Evolutionary conservation across 2,329 filamentous ascomycete species (phyloP), one percentile per base, ranked within the genome.

Genomic region (Curvularia verruculosa): DNA sequence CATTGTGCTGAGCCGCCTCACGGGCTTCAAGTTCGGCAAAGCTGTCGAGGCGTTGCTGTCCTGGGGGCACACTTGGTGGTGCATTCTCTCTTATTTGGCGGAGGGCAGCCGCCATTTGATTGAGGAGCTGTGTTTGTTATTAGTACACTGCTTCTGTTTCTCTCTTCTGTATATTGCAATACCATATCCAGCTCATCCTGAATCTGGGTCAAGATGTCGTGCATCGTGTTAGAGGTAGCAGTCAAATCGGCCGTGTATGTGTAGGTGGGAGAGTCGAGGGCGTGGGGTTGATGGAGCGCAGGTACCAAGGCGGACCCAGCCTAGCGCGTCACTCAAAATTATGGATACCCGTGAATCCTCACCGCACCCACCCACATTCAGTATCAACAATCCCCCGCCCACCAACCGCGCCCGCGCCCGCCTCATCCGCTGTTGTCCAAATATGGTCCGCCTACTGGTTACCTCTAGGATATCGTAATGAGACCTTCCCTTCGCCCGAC

Each of bases 121-220:
- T 78, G 19, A 80, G 72, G 36, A 82, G 77, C 79, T 82, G 59
- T 18, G 6, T 12, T 15, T 18, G 34, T 61, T 15, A 54, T 61
- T 15, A 54, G 46, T 39, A 45, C 34, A 13, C 13, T 13, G 51
- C 37, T 37, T 46, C 28, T 24, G 9, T 10, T 15, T 41, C n/a
- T 45, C 28, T 28, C 19, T 21, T 26, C 21, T n/a, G 37, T 24
- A 26, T 21, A 23, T 19, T 19, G 19, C 24, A 43, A 31, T 79
- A 91, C 90, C 83, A 92, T 87, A 71, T 95, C 91, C 59, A 94
- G 85, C 76, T 90, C 88, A 79, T 95, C 90, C 77, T 96, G 91
- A 56, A 95, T 82, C 75, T 95, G 91, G 1, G 91, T 94, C 56
- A 96, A 83, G 60, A 89, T 83, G 73, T 96, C 91, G 26, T 84